Evolutionary conservation across 306 rosid genomes (phyloP), one percentile per base, ranked within the genome.

Genomic region (Sechiopsis laciniata): DNA sequence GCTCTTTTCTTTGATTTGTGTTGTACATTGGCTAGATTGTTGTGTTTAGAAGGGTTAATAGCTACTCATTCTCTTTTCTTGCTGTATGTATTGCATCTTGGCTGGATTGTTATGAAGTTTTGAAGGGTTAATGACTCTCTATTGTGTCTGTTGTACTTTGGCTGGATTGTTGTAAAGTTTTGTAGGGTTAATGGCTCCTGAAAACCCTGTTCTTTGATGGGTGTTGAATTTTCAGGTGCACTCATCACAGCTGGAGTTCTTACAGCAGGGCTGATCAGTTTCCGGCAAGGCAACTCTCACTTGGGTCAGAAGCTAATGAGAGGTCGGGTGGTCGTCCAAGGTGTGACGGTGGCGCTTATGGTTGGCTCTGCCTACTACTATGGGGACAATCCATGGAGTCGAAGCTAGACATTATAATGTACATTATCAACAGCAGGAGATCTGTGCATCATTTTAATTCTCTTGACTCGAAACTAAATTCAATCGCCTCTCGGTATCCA

Each of bases 301-400:
- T 69, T 87, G 79, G 97, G 97, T 20, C 93, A 86, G 90, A 74
- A 74, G 83, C 83, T 91, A 74, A 89, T 91, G 97, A 82, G 96
- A 83, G 96, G 93, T 80, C 94, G 96, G 60, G 96, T 91, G 73
- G 90, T 86, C 52, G 91, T 77, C 57, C 94, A 91, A 78, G 97
- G 94, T 74, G 91, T 84, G 53, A 91, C 96, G 0, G 97, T 87
- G 42, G 96, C 91, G 0, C 94, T 89, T 73, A 89, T 91, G 97
- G 96, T 89, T 63, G 96, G 94, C 74, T 84, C 90, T 60, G 89
- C 96, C 56, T 87, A 73, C 79, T 89, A 86, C 81, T 89, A 89
- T 35, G 96, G 90, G 20, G 93, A 87, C 0, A 89, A 84, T 82
- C 91, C 96, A 10, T 89, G 97, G 93, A 80, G 70, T 51, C 82